phyloP scores from a whole-genome alignment of 2,329 filamentous ascomycete genomes.

The Penicillium sp. region DNA sequence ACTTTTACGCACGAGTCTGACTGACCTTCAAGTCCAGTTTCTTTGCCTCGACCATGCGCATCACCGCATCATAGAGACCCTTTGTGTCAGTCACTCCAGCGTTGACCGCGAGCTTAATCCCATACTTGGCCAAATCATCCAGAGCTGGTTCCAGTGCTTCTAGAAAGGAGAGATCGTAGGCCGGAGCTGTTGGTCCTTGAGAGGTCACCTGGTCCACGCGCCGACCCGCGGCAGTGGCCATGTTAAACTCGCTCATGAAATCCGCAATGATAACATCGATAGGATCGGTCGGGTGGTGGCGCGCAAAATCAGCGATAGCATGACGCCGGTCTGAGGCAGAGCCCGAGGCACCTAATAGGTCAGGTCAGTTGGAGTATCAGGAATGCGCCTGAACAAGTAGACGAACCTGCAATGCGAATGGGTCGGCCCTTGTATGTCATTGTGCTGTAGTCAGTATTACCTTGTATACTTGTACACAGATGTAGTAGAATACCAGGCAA shows the following conservation, averaged over 20 bases:
- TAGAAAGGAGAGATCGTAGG: slow-evolving; percentile 47
- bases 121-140: slow-evolving; percentile 33
- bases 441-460: background rate
- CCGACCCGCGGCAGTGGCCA: slow-evolving; percentile 39
- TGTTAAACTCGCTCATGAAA: slow-evolving; percentile 47
- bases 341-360: slow-evolving; percentile 34
- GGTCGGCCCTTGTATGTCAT: slow-evolving; percentile 17
- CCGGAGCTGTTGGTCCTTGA: slow-evolving; percentile 26
- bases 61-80: slow-evolving; percentile 34
- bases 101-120: slow-evolving; percentile 41
- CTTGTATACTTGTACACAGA: background rate
- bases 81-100: slow-evolving; percentile 39
- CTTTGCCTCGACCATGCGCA: slow-evolving; percentile 30
- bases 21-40: slow-evolving; percentile 35
- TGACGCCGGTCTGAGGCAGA: slow-evolving; percentile 40
- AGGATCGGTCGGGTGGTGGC: slow-evolving; percentile 32
- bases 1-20: too few relatives aligned
- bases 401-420: slow-evolving; percentile 20
- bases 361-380: slow-evolving; percentile 3
- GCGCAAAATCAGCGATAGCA: slow-evolving; percentile 39
- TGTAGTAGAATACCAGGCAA: too few relatives aligned
- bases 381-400: background rate
- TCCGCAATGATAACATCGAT: slow-evolving; percentile 43
- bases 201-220: slow-evolving; percentile 28
- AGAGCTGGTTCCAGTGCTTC: slow-evolving; percentile 40